Conservation (phyloP, 2,329 filamentous ascomycete genomes). For the Talaromyces piceae region DNA sequence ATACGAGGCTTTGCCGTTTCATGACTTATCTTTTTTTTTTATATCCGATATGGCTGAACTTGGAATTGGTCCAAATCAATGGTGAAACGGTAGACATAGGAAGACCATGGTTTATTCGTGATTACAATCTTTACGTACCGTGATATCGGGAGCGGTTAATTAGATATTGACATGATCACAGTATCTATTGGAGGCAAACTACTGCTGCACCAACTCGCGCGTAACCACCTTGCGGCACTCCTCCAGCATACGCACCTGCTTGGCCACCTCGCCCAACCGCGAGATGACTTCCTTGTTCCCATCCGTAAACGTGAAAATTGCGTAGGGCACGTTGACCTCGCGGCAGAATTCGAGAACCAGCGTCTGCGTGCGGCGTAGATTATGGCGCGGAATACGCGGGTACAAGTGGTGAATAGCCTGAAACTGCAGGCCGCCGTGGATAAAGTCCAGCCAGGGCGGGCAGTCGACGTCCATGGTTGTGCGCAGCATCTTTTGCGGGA, state of each 20-base stretch:
- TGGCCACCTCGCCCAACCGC: conserved; percentile 67
- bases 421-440: conserved; percentile 84
- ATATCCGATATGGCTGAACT: too few relatives aligned
- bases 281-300: conserved; percentile 76
- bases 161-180: neutral
- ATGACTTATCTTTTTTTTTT: neutral
- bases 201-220: neutral
- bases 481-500: conserved; percentile 82
- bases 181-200: neutral
- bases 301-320: conserved; percentile 75
- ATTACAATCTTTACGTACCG: too few relatives aligned
- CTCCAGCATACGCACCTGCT: conserved; percentile 67
- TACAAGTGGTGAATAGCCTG: conserved; percentile 83
- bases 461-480: conserved; percentile 94
- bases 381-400: conserved; percentile 76
- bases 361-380: conserved; percentile 66
- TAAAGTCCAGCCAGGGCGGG: conserved; percentile 77
- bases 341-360: conserved; percentile 74
- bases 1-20: conserved; percentile 2
- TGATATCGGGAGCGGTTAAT: too few relatives aligned
- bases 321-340: conserved; percentile 77
- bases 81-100: too few relatives aligned
- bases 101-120: too few relatives aligned
- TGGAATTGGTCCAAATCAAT: too few relatives aligned
- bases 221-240: conserved; percentile 56